phyloP scores from a whole-genome alignment of 176 grass and related monocot genomes.

The Panicum miliaceum region DNA sequence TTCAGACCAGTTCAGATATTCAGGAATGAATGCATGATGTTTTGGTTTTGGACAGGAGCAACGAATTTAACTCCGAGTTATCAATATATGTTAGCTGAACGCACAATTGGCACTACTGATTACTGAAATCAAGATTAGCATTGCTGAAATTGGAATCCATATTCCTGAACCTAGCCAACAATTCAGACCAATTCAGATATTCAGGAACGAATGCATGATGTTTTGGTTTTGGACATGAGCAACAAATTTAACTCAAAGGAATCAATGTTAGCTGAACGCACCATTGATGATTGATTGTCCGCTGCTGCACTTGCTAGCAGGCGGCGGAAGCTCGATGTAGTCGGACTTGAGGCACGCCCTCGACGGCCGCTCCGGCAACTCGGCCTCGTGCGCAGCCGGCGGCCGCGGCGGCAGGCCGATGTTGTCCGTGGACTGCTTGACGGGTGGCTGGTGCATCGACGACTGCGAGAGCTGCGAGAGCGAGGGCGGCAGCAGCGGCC shows the following conservation, averaged over 20 bases:
- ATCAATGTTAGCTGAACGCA: constrained; percentile 18
- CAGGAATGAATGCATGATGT: not conserved
- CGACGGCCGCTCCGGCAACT: constrained; percentile 17
- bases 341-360: constrained; percentile 50
- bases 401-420: constrained; percentile 23
- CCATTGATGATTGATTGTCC: constrained; percentile 74
- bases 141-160: not conserved
- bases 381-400: not conserved
- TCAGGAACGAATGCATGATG: not conserved
- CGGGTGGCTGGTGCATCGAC: not conserved
- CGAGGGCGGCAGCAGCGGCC: constrained; percentile 47
- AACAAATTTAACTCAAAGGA: not conserved
- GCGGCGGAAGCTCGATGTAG: constrained; percentile 71
- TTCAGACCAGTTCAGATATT: not conserved
- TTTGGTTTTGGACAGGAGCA: too few relatives aligned
- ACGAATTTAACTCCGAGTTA: not conserved
- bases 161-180: not conserved
- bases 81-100: not conserved
- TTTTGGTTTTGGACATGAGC: not conserved
- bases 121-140: not conserved
- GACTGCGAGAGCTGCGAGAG: constrained; percentile 24
- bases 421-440: constrained; percentile 31
- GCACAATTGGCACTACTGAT: not conserved
- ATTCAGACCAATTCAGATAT: not conserved
- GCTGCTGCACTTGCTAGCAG: constrained; percentile 62